phyloP scores from a whole-genome alignment of 2,329 filamentous ascomycete species.

The Aspergillus calidoustus region DNA sequence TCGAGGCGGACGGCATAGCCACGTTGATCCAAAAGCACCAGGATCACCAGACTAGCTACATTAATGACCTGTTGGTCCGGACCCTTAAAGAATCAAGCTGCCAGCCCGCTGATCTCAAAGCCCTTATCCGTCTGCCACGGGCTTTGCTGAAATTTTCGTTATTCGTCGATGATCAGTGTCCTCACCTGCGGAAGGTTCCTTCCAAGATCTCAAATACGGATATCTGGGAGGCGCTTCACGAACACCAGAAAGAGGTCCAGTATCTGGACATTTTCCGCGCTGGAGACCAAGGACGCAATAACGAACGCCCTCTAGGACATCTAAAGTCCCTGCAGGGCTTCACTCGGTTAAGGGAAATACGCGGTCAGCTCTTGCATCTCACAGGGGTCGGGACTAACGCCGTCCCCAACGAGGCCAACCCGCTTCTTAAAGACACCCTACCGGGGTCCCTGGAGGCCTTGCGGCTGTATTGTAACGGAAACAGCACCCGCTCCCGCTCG shows the following conservation, averaged over 20 bases:
- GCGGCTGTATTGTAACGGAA: not conserved
- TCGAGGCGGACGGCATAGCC: conserved; percentile 2
- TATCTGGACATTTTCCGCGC: not conserved
- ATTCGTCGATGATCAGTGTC: not conserved
- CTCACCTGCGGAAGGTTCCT: not conserved
- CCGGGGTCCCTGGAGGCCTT: not conserved
- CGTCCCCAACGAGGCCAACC: not conserved
- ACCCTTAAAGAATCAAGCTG: not conserved
- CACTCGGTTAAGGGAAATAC: not conserved
- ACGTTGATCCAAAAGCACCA: not conserved
- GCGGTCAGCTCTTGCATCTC: not conserved
- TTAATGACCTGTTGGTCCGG: not conserved
- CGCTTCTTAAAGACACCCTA: not conserved
- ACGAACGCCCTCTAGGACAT: not conserved
- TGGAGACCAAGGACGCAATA: not conserved
- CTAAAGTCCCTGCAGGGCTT: not conserved
- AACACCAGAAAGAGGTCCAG: not conserved
- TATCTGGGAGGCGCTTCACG: not conserved
- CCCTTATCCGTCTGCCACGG: not conserved
- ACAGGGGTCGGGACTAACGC: not conserved
- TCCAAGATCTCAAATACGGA: conserved; percentile 5
- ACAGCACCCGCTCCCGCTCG: not conserved
- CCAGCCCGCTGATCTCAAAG: not conserved
- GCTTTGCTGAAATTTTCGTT: not conserved
- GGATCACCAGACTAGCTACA: not conserved